Conservation (phyloP, 148 eudicot genomes). For the Simmondsia chinensis region DNA sequence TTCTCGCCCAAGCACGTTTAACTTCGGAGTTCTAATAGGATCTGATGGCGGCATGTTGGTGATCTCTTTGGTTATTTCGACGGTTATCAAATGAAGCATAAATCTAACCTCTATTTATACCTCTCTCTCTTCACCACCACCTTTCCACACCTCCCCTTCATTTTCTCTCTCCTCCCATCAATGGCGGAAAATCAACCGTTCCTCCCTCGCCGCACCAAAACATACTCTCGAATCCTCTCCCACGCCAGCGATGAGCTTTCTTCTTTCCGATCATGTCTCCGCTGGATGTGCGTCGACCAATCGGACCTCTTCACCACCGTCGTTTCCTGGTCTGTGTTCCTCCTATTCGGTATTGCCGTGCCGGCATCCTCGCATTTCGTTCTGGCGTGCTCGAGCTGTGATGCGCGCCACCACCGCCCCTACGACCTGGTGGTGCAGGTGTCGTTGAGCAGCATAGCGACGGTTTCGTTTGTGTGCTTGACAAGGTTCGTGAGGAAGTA, state of each 20-base stretch:
- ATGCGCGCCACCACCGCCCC: constrained; percentile 41
- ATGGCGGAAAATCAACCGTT: background rate
- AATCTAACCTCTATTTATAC: background rate
- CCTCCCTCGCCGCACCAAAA: constrained; percentile 3
- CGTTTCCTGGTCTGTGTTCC: constrained; percentile 56
- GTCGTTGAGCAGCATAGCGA: constrained; percentile 51
- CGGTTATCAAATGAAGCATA: too few species aligned
- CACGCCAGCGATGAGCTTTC: constrained; percentile 59
- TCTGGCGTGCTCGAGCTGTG: constrained; percentile 60
- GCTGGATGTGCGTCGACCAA: constrained; percentile 86
- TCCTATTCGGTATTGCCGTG: constrained; percentile 36
- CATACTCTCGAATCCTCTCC: constrained; percentile 30
- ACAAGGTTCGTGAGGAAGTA: constrained; percentile 41
- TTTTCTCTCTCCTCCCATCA: constrained; percentile 1
- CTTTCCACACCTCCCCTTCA: constrained; percentile 8
- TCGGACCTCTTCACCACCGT: constrained; percentile 21
- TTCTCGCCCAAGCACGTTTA: too few species aligned
- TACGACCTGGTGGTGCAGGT: constrained; percentile 65
- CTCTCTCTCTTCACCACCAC: too few species aligned
- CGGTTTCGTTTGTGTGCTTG: constrained; percentile 61
- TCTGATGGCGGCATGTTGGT: too few species aligned
- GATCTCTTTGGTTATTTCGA: too few species aligned
- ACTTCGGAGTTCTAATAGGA: too few species aligned
- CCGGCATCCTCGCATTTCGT: constrained; percentile 67
- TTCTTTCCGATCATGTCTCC: constrained; percentile 53